Base-by-base conservation (phyloP, 495 filamentous ascomycete species). In the Schizothecium vesticola region DNA sequence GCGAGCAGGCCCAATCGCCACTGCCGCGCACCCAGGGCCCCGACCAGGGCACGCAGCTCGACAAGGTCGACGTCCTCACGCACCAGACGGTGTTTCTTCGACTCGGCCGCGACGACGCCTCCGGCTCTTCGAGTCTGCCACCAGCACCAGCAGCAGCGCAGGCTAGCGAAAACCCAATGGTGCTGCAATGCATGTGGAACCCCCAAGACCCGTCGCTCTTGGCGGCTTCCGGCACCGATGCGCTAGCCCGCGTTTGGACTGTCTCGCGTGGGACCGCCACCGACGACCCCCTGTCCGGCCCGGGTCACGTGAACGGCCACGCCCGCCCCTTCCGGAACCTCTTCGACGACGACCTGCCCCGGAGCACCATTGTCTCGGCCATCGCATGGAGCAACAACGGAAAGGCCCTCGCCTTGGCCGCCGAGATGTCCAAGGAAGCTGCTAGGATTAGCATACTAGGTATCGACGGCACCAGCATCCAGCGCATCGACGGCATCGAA, bases 201-300 rank as follows among this genome's bases (percentile, higher is more conserved):
- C 92, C 92, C 62, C 80, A 78, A 67, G 88, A 94, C 82, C 85
- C 92, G 68, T 88, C 86, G 43, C 80, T 91, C 75, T 84, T 96
- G 77, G 90, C 89, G 72, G 87, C 88, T 70, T 88, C 87, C 76
- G 91, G 91, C 74, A 85, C 82, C 74, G 89, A 92, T 77, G 86
- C 88, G 77, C 89, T 92, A 84, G 91, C 90, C 80, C 89, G 87
- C 69, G 81, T 95, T 77, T 94, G 90, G 90, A 91, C 86, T 71
- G 75, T 93, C 61, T 84, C 87, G 70, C 79, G 80, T 83, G 80
- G 80, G 71, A 77, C 84, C 69, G 78, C 80, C 72, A 76, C 80
- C 65, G 78, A 82, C 67, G 78, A 77, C 66, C 73, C 78, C 65
- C 71, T 75, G 58, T 56, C 43, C 43, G 43, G 19, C 43, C 6